phyloP scores from a whole-genome alignment of 192 early-diverging fungal species.

The Coemansia sp. region DNA sequence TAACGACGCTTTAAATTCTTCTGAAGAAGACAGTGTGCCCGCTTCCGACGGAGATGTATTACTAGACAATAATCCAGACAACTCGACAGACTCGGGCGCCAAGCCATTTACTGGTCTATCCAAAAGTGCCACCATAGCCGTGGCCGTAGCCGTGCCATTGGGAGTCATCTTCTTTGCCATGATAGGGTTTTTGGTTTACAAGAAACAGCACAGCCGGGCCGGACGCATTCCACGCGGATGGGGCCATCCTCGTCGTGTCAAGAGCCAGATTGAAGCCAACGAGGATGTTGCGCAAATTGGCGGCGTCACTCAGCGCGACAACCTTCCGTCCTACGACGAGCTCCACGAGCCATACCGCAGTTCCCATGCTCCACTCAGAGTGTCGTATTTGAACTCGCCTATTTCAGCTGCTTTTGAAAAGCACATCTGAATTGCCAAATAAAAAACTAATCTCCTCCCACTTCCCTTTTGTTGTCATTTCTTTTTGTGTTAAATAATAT shows the following conservation, averaged over 20 bases:
- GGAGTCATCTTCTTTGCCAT: constrained; percentile 13
- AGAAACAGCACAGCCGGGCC: constrained; percentile 3
- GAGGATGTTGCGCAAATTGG: constrained; percentile 20
- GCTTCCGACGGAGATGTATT: neutral
- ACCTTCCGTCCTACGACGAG: constrained; percentile 17
- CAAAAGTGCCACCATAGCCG: constrained; percentile 19
- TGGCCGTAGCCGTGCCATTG: constrained; percentile 21
- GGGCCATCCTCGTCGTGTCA: neutral
- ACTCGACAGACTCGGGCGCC: no score
- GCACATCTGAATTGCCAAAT: neutral
- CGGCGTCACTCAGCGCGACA: constrained; percentile 7
- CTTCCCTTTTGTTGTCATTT: neutral
- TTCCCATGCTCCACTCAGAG: neutral
- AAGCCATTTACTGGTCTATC: constrained; percentile 8
- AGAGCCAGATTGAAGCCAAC: constrained; percentile 8
- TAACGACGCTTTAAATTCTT: neutral
- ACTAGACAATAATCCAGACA: neutral
- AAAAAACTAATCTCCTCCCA: neutral
- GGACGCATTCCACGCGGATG: neutral
- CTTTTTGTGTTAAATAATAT: neutral
- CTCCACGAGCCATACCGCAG: neutral
- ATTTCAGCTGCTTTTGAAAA: neutral
- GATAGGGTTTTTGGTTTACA: constrained; percentile 15
- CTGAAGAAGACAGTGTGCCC: neutral
- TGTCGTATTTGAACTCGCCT: neutral